Evolutionary conservation across 2,329 filamentous ascomycete genomes (phyloP).

Genomic region (Ciborinia camelliae): DNA sequence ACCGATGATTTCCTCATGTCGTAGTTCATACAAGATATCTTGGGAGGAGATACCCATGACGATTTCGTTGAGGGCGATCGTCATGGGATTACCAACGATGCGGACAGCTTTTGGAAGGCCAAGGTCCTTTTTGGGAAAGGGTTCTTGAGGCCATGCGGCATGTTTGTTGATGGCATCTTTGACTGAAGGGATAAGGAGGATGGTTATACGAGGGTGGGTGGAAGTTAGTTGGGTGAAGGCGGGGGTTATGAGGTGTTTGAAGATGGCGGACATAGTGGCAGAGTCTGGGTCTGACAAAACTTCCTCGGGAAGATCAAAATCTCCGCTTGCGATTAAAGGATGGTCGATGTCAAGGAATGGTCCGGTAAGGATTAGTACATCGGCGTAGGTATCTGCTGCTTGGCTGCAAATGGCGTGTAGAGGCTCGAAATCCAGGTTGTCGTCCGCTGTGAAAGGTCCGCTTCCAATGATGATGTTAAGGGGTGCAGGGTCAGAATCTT

Average conservation of each 20-base stretch:
- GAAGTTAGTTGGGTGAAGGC: slow-evolving; percentile 67
- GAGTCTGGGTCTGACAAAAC: slow-evolving; percentile 69
- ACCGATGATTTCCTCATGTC: slow-evolving; percentile 66
- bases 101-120: slow-evolving; percentile 73
- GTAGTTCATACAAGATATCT: slow-evolving; percentile 78
- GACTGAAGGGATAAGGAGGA: slow-evolving; percentile 78
- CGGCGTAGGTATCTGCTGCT: slow-evolving; percentile 70
- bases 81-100: slow-evolving; percentile 87
- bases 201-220: slow-evolving; percentile 72
- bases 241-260: slow-evolving; percentile 74
- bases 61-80: slow-evolving; percentile 81
- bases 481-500: slow-evolving; percentile 58
- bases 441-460: slow-evolving; percentile 88
- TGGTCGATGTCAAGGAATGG: slow-evolving; percentile 93
- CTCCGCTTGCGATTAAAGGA: slow-evolving; percentile 75
- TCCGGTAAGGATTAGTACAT: slow-evolving; percentile 75
- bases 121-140: slow-evolving; percentile 65
- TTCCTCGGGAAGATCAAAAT: slow-evolving; percentile 71
- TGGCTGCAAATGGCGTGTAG: slow-evolving; percentile 76
- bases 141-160: slow-evolving; percentile 81
- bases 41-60: slow-evolving; percentile 78
- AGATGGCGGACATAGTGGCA: slow-evolving; percentile 76
- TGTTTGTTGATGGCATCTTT: slow-evolving; percentile 79
- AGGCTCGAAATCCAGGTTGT: slow-evolving; percentile 87
- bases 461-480: slow-evolving; percentile 74